phyloP scores from a whole-genome alignment of 306 rosid genomes.

The Styphnolobium japonicum region DNA sequence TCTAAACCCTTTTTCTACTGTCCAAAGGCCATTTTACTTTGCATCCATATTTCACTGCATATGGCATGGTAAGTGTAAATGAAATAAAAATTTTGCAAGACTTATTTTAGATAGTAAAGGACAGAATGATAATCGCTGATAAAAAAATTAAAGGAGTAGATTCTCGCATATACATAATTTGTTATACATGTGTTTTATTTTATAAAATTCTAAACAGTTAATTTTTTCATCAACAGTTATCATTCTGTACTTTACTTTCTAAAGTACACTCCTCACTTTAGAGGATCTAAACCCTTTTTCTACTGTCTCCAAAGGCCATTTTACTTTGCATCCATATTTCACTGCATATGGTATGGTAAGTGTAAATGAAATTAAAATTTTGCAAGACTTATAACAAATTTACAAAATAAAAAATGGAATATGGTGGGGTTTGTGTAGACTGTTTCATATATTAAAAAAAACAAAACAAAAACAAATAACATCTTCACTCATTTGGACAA shows the following conservation, averaged over 20 bases:
- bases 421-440: neutral
- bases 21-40: constrained; percentile 53
- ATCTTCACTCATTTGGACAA: neutral
- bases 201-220: too few species aligned
- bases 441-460: neutral
- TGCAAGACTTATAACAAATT: neutral
- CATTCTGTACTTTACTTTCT: too few species aligned
- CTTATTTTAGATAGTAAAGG: too few species aligned
- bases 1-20: too few species aligned
- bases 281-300: too few species aligned
- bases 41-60: constrained; percentile 54
- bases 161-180: too few species aligned
- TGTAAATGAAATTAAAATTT: neutral
- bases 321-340: constrained; percentile 52
- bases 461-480: neutral
- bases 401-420: neutral
- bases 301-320: constrained; percentile 46
- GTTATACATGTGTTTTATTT: too few species aligned
- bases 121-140: too few species aligned
- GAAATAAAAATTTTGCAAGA: neutral
- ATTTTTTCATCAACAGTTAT: too few species aligned
- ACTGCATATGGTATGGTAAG: constrained; percentile 26
- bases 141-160: too few species aligned
- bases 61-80: neutral
- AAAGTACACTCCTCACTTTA: too few species aligned